Evolutionary conservation across 768 basidiomycete species (phyloP).

Genomic region (Pleurotus pulmonarius): DNA sequence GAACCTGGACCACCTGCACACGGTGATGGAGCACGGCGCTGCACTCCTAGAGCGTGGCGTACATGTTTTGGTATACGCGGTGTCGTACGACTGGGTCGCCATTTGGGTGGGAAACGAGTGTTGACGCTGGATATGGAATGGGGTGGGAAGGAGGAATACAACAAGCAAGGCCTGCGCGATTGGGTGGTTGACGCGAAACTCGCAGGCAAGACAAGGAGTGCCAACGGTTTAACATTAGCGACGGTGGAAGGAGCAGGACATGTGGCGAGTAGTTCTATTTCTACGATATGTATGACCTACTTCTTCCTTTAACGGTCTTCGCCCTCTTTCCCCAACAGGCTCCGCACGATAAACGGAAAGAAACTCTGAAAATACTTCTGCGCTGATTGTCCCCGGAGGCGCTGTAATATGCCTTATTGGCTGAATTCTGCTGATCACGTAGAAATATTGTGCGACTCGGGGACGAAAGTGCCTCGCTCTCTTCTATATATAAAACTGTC

Average conservation of each 20-base stretch:
- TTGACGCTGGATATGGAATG: slow-evolving; percentile 73
- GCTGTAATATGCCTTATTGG: slow-evolving; percentile 6
- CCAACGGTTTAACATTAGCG: slow-evolving; percentile 57
- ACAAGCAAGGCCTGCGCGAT: slow-evolving; percentile 37
- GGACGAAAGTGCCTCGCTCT: too few species aligned
- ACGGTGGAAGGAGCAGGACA: slow-evolving; percentile 69
- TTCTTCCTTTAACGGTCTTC: not conserved
- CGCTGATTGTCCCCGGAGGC: slow-evolving; percentile 41
- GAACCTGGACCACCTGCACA: too few species aligned
- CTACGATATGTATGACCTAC: not conserved
- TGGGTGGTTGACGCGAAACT: slow-evolving; percentile 55
- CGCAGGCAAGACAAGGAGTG: slow-evolving; percentile 32
- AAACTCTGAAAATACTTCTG: slow-evolving; percentile 50
- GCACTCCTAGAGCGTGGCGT: slow-evolving; percentile 71
- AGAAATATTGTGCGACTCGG: too few species aligned
- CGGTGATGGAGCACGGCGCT: slow-evolving; percentile 35
- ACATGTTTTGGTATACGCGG: slow-evolving; percentile 66
- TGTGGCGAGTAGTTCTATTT: slow-evolving; percentile 39
- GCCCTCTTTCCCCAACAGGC: slow-evolving; percentile 28
- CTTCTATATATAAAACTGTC: not conserved
- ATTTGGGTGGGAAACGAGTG: slow-evolving; percentile 71
- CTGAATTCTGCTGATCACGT: too few species aligned
- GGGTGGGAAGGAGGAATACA: slow-evolving; percentile 53
- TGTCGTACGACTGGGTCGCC: slow-evolving; percentile 71
- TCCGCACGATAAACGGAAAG: slow-evolving; percentile 59